phyloP scores from a whole-genome alignment of 768 basidiomycete genomes.

The Rhodotorula babjevae region DNA sequence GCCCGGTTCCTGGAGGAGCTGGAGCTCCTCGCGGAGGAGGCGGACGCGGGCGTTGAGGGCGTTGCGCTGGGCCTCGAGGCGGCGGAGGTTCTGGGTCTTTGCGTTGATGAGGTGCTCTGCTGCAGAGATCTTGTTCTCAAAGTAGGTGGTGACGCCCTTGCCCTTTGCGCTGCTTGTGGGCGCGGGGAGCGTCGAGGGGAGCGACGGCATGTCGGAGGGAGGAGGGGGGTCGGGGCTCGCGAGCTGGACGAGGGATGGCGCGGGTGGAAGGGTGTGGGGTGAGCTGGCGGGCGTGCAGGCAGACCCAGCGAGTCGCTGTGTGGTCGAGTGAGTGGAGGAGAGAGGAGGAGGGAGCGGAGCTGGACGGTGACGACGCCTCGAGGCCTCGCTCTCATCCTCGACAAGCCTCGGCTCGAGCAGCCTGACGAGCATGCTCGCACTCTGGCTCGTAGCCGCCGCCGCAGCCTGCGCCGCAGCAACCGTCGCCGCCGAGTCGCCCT shows the following conservation, averaged over 20 bases:
- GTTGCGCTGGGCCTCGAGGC: constrained; percentile 94
- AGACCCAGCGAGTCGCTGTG: background rate
- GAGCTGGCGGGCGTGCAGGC: background rate
- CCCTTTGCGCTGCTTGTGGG: background rate
- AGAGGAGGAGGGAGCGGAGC: background rate
- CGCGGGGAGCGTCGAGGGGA: background rate
- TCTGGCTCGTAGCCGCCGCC: no score
- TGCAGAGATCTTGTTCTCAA: constrained; percentile 90
- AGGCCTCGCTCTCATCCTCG: no score
- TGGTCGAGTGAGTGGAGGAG: no score
- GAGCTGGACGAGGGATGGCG: background rate
- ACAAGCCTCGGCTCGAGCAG: no score
- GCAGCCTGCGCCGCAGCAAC: background rate
- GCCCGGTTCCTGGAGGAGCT: constrained; percentile 87
- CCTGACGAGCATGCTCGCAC: no score
- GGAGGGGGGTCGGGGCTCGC: no score
- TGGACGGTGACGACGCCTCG: background rate
- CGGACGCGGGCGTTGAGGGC: constrained; percentile 92
- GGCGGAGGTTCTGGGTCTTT: constrained; percentile 91
- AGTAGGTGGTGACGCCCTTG: constrained; percentile 58
- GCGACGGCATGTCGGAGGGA: constrained; percentile 20
- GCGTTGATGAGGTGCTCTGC: constrained; percentile 90
- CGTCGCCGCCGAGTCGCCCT: background rate
- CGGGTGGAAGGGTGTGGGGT: background rate
- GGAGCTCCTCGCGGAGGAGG: constrained; percentile 78